Evolutionary conservation across 1,284 basidiomycete species (phyloP), one percentile per base, ranked within the genome.

Genomic region (Polyporus tsugae): DNA sequence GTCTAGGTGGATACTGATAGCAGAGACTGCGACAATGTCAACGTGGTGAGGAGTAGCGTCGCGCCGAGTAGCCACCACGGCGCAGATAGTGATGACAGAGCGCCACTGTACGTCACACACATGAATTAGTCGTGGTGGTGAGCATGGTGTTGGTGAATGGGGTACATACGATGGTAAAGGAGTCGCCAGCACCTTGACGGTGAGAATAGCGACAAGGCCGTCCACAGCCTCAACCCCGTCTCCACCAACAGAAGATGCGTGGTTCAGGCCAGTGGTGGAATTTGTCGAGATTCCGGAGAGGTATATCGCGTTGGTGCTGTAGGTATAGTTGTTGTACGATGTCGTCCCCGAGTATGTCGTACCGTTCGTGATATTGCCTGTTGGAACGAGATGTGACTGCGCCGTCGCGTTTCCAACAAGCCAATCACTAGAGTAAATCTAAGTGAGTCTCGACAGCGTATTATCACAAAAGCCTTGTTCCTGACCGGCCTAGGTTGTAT

Each of bases 191-290:
- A 96, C 89, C 75, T 85, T 88, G 61, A 97, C 92, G 0, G 89
- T 91, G 72, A 97, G 75, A 1, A 98, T 82, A 0, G 95, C 95
- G 0, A 98, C 91, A 5, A 96, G 83, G 0, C 97, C 96, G 77
- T 98, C 96, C 6, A 91, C 85, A 0, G 95, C 90, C 62, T 89
- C 90, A 17, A 81, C 75, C 2, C 88, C 89, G 52, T 87, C 77
- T 11, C 84, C 80, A 25, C 82, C 85, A 6, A 97, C 93, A 36
- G 83, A 86, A 49, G 83, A 62, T 70, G 87, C 87, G 78, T 96
- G 95, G 77, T 98, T 98, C 75, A 98, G 89, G 5, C 89, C 92
- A 10, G 84, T 78, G 67, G 88, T 93, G 1, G 89, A 86, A 74
- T 95, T 92, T 68, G 83, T 77, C 17, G 95, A 82, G 58, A 94